Evolutionary conservation across 2,329 filamentous ascomycete genomes (phyloP), one percentile per base, ranked within the genome.

Genomic region (Xylariaceae sp.): DNA sequence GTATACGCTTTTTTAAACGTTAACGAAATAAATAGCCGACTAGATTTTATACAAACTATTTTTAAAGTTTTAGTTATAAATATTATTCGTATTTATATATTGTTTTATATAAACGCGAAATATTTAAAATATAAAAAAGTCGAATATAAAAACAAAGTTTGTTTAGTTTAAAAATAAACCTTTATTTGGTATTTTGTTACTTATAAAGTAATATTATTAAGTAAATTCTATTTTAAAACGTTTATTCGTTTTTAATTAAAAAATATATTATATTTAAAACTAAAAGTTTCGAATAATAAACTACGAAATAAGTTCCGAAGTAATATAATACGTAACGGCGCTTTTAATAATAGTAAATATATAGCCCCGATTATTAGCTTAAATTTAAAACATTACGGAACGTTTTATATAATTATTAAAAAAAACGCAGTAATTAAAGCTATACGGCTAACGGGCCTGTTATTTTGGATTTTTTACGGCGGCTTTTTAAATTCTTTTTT

Each of bases 371-470:
- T 50, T 3, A 49, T 67, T 22, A 55, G 66, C 33, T 12, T 69
- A 1, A 62, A 67, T n/a, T 1, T 42, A 53, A 3, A 44, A 55
- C 14, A 19, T 43, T 15, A 15, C 12, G 7, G 44, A 39, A 3
- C 5, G 4, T 27, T 7, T 7, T 7, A 7, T 6, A 43, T 31
- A 7, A 17, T 17, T 46, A 10, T 6, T 15, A 39, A n/a, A 30
- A 15, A 12, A 0, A 14, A 12, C 22, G 15, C 11, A 14, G 19
- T 10, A 65, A 65, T 0, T 76, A 80, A 41, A 72, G 71, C 36
- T 89, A 89, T 52, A 87, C 82, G 0, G 80, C 85, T 19, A 86
- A 81, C 1, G 89, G n/a, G n/a, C n/a, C n/a, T n/a, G n/a, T n/a
- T n/a, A n/a, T n/a, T n/a, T n/a, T n/a, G n/a, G n/a, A n/a, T n/a